Evolutionary conservation across 768 basidiomycete genomes (phyloP), one percentile per base, ranked within the genome.

Genomic region (Lactarius hengduanensis): DNA sequence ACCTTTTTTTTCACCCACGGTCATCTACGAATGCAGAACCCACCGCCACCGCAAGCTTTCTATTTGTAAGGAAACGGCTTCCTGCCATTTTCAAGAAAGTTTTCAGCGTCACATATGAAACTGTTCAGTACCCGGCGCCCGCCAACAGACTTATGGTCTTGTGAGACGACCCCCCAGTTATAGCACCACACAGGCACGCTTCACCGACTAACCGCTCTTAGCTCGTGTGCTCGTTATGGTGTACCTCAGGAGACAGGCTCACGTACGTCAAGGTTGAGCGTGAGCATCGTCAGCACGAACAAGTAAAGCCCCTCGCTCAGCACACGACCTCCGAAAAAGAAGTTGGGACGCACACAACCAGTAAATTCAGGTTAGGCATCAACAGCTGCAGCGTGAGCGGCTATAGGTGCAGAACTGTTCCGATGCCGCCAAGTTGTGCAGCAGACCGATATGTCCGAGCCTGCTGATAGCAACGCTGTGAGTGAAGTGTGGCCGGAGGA

Each of bases 211-310:
- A 18, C 36, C 10, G 34, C 4, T 57, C 26, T 32, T 6, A 16
- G 28, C 54, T 15, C 30, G 6, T 15, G 28, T 16, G 54, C 8
- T 16, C 9, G 26, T 30, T 15, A 16, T 16, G 16, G 26, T 18
- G 30, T 28, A 30, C 54, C 28, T 13, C 15, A 22, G n/a, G 6
- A 40, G n/a, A 34, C 13, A 40, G 54, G 45, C 32, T 50, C 30
- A n/a, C 40, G 22, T 47, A 41, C 50, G n/a, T 63, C 53, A 60
- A 4, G 50, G 32, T 32, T 59, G 55, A 41, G 38, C 30, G 30
- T 30, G 30, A 30, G 30, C 30, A 30, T 30, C 30, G 5, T 38
- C 38, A 11, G 6, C 9, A 10, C 8, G 30, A 55, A 7, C 8
- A 61, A 47, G 11, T 26, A 8, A 28, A 20, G 7, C 3, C 54